Base-by-base conservation (phyloP, 306 rosid species). In the Coriaria nepalensis region DNA sequence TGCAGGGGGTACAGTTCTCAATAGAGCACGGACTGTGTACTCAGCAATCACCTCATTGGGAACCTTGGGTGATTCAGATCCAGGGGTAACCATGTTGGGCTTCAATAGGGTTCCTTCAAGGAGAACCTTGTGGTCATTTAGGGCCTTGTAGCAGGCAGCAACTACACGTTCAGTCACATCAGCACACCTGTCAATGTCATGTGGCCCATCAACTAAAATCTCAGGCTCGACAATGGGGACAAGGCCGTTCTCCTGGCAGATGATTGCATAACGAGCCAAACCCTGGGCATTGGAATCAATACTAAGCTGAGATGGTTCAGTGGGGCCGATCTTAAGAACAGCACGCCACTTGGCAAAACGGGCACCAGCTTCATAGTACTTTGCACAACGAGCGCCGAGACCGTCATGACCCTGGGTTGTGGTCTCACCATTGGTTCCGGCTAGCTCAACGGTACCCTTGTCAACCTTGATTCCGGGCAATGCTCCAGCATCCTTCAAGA, bases 181-280 rank as follows among this genome's bases (percentile, higher is more conserved):
- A 2, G 95, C 95, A 14, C 93, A 86, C 14, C 56, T 86, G 13
- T 56, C 46, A 0, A 86, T 86, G 75, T 68, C 73, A 38, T 86
- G 93, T 14, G 95, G 11, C 20, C 95, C 93, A 35, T 81, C 93
- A 2, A 75, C 82, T 2, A 86, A 65, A 61, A 86, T 76, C 78
- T 86, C 95, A 0, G 95, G 95, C 81, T 86, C 95, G 7, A 86
- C 95, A 11, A 86, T 86, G 0, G 95, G 95, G 10, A 86, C 93
- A 9, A 86, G 50, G 0, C 95, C 93, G 5, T 81, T 81, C 55
- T 86, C 93, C 61, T 86, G 95, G 74, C 93, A 81, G 50, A 86
- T 69, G 49, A 48, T 73, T 0, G 93, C 95, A 43, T 86, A 86
- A 5, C 93, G 73, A 6, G 93, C 95, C 61, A 81, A 55, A 0